Percentiles rank a stretch among this genome's conserved stretches.
These are phyloP conservation scores for Piper betle DNA, from an alignment of 164 flowering plant genomes.

Conservation along the genomic window DNA sequence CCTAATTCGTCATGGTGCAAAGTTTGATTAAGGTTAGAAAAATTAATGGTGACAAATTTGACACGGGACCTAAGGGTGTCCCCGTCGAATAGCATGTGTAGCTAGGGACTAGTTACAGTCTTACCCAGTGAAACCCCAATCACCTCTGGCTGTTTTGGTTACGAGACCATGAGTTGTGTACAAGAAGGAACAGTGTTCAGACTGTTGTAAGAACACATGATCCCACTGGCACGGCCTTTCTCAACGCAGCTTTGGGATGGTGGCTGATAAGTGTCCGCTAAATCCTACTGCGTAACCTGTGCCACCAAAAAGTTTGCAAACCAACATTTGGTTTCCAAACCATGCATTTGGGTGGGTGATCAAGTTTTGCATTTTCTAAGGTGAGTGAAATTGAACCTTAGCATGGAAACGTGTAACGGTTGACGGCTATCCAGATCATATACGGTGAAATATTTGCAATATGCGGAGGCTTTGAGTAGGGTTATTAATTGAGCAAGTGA, in stretches of 20 bases:
- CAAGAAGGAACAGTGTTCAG: constrained; percentile 86
- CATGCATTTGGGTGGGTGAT: too few species aligned
- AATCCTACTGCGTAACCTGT: constrained; percentile 64
- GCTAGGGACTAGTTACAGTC: not conserved
- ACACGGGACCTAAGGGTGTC: too few species aligned
- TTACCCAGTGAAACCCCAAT: constrained; percentile 42
- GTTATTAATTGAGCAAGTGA: too few species aligned
- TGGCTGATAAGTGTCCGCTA: constrained; percentile 84
- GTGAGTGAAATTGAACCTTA: too few species aligned
- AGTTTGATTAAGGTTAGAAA: too few species aligned
- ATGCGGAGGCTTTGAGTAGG: constrained; percentile 70
- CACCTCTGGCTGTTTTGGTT: constrained; percentile 42
- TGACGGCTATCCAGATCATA: constrained; percentile 62
- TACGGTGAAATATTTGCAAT: constrained; percentile 92
- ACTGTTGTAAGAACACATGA: constrained; percentile 86
- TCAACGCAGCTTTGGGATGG: constrained; percentile 69
- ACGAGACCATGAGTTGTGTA: constrained; percentile 61
- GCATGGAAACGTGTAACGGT: constrained; percentile 63
- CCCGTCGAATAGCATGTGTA: not conserved
- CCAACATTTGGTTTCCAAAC: too few species aligned
- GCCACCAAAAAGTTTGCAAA: not conserved
- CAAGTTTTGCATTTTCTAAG: too few species aligned
- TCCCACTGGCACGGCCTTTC: constrained; percentile 64
- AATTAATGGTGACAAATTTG: too few species aligned
- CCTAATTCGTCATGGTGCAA: constrained; percentile 33